Base-by-base conservation (phyloP, 345 rosid genomes). In the Citrus reticulata region DNA sequence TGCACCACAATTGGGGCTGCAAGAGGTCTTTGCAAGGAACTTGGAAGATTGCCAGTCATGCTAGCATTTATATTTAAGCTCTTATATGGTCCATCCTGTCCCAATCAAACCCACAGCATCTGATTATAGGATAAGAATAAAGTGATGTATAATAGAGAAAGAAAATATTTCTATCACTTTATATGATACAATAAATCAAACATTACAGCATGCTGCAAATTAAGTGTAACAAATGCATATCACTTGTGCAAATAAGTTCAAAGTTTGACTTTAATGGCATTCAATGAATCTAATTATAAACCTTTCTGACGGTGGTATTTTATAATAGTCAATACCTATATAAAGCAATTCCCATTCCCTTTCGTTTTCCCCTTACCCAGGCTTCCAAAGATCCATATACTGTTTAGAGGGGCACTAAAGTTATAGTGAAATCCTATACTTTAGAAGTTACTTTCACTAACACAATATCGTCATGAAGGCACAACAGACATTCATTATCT, bases 1-100 rank as follows among this genome's bases (percentile, higher is more conserved):
- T 87, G 91, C 77, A 93, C 95, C 58, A 95, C 88, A 74, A 77
- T 86, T 57, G 93, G 91, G 30, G 84, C 35, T 68, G 78, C 78
- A 77, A 76, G 63, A 78, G 83, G 80, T 68, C 86, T 81, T 78
- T 79, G 87, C 30, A 77, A 73, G 77, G 81, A 35, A 80, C 79
- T 81, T 32, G 75, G 40, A 58, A 74, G 75, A 80, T 63, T 82
- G 68, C 61, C 68, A 74, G 70, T 42, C 59, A 72, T 57, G 55
- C 70, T 68, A 25, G 59, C 37, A 74, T 74, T 78, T 29, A 49
- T 37, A 67, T 61, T 79, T n/a, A 74, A 72, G 77, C 69, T 72
- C 78, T 81, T 83, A 79, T 79, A 68, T 65, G 58, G 49, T 46
- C 72, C 78, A 70, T 54, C 89, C 91, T 89, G 84, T 67, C 70